Base-by-base conservation (phyloP, 441 rosid species). In the Biscutella laevigata region DNA sequence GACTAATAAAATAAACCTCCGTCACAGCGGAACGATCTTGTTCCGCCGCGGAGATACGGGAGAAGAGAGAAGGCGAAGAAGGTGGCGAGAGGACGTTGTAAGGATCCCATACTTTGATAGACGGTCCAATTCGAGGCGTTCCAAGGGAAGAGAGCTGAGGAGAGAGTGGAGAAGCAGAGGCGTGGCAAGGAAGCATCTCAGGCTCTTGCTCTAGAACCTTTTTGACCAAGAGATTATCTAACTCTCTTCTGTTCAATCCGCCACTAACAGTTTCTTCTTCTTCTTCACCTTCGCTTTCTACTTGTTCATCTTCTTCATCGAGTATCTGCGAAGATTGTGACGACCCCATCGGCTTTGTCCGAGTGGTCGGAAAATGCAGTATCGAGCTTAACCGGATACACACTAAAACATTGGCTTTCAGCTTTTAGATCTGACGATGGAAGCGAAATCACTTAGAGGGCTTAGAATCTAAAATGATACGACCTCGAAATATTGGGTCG, bases 101-200 rank as follows among this genome's bases (percentile, higher is more conserved):
- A 7, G 98, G 98, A 63, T 87, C 98, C 92, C 95, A 90, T 15
- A 90, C 96, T 74, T 87, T 90, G 70, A 90, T 90, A 0, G 98
- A 86, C 0, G 97, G 95, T 13, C 94, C 95, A 57, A 89, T 72
- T 20, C 97, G 77, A 7, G 97, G 97, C 4, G 97, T 89, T 6
- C 97, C 97, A 11, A 86, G 71, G 6, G 94, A 71, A 15, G 98
- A 90, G 7, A 78, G 81, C 83, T 90, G 98, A 7, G 98, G 98
- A 10, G 96, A 87, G 38, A 90, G 80, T 5, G 96, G 98, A 10
- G 98, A 81, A 15, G 95, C 95, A 0, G 98, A 90, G 11, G 95
- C 82, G 77, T 90, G 75, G 57, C 90, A 90, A 2, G 95, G 98
- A 5, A 87, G 64, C 71, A 87, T 83, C 68, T 90, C 98, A 1